Base-by-base conservation (phyloP, 169 alveolate genomes). In the Plasmodium gallinaceum region DNA sequence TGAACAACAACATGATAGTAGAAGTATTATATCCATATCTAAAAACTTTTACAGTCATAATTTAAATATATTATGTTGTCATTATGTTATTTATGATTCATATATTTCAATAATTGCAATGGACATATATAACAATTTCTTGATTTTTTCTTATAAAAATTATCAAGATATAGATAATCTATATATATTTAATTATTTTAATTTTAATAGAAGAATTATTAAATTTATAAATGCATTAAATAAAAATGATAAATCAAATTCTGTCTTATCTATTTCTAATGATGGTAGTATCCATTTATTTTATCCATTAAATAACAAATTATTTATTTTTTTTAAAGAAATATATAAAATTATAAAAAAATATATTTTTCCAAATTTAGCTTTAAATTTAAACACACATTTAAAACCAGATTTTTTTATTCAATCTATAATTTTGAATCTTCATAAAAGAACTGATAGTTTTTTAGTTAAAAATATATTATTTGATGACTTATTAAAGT, bases 11-110 rank as follows among this genome's bases (percentile, higher is more conserved):
- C 24, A 83, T 61, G 91, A 83, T 54, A 69, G 91, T 42, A 8
- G 91, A 83, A 68, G 91, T 16, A 83, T 83, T 16, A 70, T 83
- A 16, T 65, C 86, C 12, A 83, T 83, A 83, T 57, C 91, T 0
- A 83, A 68, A 26, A 46, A 24, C 10, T 69, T 83, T 24, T 83
- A 39, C 57, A 52, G 65, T 42, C 4, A 51, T 42, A 83, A 83
- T 69, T 54, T 83, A 45, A 83, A 83, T 45, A 68, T 83, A 3
- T 61, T 83, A 46, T 57, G 69, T 26, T 83, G 91, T 54, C 91
- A 83, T 16, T 69, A 69, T 45, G 20, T 83, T 32, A 51, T 83
- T 39, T 54, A 51, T 42, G 61, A 83, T 16, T 57, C 68, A 0
- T 22, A 22, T 62, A 68, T 83, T 2, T 83, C 69, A 8, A 83